phyloP scores from a whole-genome alignment of 176 grass and related monocot genomes.

The Cenchrus fungigraminus region DNA sequence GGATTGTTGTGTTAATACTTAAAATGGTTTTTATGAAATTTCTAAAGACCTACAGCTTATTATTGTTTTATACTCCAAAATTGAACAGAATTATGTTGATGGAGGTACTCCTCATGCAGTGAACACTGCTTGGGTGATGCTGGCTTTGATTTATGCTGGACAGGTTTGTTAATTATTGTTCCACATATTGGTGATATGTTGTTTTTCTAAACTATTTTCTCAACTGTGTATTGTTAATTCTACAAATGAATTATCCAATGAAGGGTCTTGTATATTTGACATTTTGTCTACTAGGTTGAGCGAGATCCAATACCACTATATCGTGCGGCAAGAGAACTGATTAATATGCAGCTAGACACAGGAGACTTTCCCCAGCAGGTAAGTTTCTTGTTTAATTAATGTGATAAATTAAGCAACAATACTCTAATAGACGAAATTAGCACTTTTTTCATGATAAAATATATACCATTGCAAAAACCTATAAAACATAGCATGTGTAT shows the following conservation, averaged over 20 bases:
- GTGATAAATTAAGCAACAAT: too few species aligned
- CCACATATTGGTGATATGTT: not conserved
- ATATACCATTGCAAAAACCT: too few species aligned
- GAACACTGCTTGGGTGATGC: too few species aligned
- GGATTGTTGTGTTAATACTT: too few species aligned
- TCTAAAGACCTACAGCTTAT: too few species aligned
- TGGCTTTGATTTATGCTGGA: not conserved
- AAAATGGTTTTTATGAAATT: too few species aligned
- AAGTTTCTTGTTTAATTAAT: not conserved
- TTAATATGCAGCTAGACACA: conserved; percentile 40
- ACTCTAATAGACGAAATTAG: too few species aligned
- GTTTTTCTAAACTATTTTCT: too few species aligned
- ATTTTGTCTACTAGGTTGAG: not conserved
- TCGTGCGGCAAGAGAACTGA: conserved; percentile 26
- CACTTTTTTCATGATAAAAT: too few species aligned
- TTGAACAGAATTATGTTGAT: conserved; percentile 4
- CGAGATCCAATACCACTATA: conserved; percentile 40
- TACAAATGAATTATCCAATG: not conserved
- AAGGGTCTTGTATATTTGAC: not conserved
- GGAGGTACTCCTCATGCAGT: conserved; percentile 23
- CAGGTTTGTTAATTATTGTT: not conserved
- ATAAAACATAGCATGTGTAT: too few species aligned
- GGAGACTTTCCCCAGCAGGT: conserved; percentile 35
- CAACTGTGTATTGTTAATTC: not conserved
- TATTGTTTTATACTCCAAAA: not conserved